A percentile compares a stretch with the other conserved stretches of the same genome.
Evolutionary conservation across 805 yeast genomes (phyloP).

Genomic region (Phaffomyces antillensis): DNA sequence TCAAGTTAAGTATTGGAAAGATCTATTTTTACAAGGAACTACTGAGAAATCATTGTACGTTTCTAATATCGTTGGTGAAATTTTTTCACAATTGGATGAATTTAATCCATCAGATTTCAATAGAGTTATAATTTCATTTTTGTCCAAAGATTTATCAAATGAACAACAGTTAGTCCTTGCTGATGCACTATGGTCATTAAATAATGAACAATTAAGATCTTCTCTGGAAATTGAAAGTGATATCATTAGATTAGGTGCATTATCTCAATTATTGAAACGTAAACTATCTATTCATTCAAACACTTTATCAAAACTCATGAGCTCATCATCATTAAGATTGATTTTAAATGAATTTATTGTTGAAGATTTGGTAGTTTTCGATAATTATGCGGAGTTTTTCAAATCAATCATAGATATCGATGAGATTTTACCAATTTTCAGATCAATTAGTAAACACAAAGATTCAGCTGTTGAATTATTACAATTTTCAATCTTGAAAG

Average conservation of each 20-base stretch:
- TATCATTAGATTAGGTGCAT: slow-evolving; percentile 8
- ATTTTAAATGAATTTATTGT: slow-evolving; percentile 8
- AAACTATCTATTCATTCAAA: slow-evolving; percentile 11
- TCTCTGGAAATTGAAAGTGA: slow-evolving; percentile 1
- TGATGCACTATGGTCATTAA: slow-evolving; percentile 21
- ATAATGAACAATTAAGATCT: slow-evolving; percentile 11
- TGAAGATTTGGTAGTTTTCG: slow-evolving; percentile 12
- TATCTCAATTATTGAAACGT: slow-evolving; percentile 12
- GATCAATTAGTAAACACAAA: slow-evolving; percentile 8
- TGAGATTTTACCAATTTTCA: slow-evolving; percentile 11
- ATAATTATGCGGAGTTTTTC: slow-evolving; percentile 9
- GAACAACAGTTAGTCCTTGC: slow-evolving; percentile 21
- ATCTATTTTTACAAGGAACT: slow-evolving; percentile 11
- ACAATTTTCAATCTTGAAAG: slow-evolving; percentile 2
- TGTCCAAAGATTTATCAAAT: slow-evolving; percentile 6
- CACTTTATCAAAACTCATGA: slow-evolving; percentile 1
- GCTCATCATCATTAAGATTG: background rate
- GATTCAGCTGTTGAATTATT: slow-evolving; percentile 6
- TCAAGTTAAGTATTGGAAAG: slow-evolving; percentile 24
- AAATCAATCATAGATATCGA: slow-evolving; percentile 4
- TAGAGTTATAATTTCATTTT: slow-evolving; percentile 1
- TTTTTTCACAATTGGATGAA: slow-evolving; percentile 26
- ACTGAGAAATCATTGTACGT: slow-evolving; percentile 24
- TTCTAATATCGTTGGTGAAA: slow-evolving; percentile 28
- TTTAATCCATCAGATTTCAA: slow-evolving; percentile 14